Base-by-base conservation (phyloP, 177 flowering plant species). In the Vitis hybrid region DNA sequence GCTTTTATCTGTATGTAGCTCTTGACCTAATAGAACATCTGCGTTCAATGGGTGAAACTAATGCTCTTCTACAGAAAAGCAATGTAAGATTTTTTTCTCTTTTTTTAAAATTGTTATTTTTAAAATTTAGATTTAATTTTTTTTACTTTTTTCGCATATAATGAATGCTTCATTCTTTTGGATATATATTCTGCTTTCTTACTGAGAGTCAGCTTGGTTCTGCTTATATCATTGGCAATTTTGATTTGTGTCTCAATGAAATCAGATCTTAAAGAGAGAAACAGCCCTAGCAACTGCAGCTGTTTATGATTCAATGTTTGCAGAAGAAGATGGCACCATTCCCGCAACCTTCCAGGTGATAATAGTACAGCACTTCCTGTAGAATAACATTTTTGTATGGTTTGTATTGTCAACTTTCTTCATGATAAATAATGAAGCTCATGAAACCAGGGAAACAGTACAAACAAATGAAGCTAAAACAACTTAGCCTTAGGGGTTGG, bases 261-360 rank as follows among this genome's bases (percentile, higher is more conserved):
- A 73, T 59, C 84, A 91, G 96, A 74, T 91, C 32, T 83, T 95
- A 56, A 90, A 85, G 74, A 87, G 91, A 75, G 98, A 93, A 60
- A 95, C 98, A 49, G 99, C 98, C 14, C 79, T 93, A 68, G 96
- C 98, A 58, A 90, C 98, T 54, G 99, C 98, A 65, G 93, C 98
- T 54, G 80, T 93, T 50, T 95, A 95, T 70, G 90, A 95, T 69
- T 89, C 97, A 3, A 90, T 93, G 97, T 95, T 93, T 89, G 99
- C 82, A 52, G 90, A 86, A 27, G 94, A 95, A 77, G 98, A 93
- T 83, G 98, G 98, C 58, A 90, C 90, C 46, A 81, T 95, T 32
- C 96, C 98, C n/a, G 98, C 99, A 64, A 95, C 99, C 41, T 95
- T 91, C 80, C 99, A 95, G 98, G 99, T 92, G 57, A 80, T 18